Evolutionary conservation across 345 rosid species (phyloP), one percentile per base, ranked within the genome.

Genomic region (Gossypium australe): DNA sequence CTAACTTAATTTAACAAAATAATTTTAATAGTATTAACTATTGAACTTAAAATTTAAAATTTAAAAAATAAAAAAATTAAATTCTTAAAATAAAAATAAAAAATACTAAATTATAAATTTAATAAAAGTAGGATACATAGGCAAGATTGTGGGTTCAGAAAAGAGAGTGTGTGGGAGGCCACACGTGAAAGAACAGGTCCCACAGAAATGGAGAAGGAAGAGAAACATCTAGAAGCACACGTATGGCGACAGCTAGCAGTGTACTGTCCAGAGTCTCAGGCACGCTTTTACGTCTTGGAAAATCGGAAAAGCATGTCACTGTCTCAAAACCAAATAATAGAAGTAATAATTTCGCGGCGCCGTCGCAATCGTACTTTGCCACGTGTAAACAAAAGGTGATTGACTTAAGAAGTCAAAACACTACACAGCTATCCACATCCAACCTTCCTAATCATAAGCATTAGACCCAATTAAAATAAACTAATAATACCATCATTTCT

Each of bases 161-260:
- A 34, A 34, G 3, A 34, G 38, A 29, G n/a, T 14, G 20, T 16
- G 47, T 67, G 34, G 70, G 9, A 11, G 59, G 72, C 68, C 75
- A 29, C 16, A 44, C 48, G 70, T 43, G 74, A 10, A 22, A 0
- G 7, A 34, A 34, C 7, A 34, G 41, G 41, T 34, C 41, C 41
- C 41, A 5, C 41, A 5, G 7, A 34, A 34, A 34, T 34, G 41
- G 2, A 45, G 8, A 16, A 17, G 17, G n/a, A 62, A 75, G 62
- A 79, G 65, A 76, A 68, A 25, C 2, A 53, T 73, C 67, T 22
- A 9, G 45, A 44, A 60, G 53, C 77, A 53, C 82, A 80, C 80
- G 82, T 67, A 16, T 61, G 75, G 67, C 11, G 29, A 72, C 75
- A 73, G 75, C 80, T 62, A 11, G 77, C 80, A 59, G 52, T 48